Evolutionary conservation across 2,329 filamentous ascomycete species (phyloP).

Genomic region (Myriosclerotinia scirpicola): DNA sequence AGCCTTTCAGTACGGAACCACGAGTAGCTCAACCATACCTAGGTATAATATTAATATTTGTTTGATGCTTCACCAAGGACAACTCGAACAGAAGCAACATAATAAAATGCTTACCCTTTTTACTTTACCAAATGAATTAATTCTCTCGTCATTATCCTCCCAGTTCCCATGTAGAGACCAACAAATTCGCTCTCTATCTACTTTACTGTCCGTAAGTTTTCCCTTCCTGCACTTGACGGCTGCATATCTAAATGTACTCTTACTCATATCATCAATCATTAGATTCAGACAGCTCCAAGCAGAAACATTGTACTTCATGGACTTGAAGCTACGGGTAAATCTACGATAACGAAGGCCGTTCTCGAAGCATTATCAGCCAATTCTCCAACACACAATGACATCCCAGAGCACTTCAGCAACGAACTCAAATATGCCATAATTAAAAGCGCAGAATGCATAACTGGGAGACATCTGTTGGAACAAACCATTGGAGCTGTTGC

Average conservation of each 20-base stretch:
- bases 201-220: slow-evolving; percentile 47
- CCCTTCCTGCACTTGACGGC: neutral
- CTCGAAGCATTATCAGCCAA: slow-evolving; percentile 50
- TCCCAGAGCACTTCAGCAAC: slow-evolving; percentile 51
- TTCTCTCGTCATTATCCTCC: slow-evolving; percentile 48
- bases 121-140: slow-evolving; percentile 52
- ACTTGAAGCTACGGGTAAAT: slow-evolving; percentile 84
- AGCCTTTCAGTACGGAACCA: too few species aligned
- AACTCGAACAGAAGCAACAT: neutral
- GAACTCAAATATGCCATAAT: slow-evolving; percentile 59
- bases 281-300: slow-evolving; percentile 23
- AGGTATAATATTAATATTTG: too few species aligned
- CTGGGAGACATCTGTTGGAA: slow-evolving; percentile 74
- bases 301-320: slow-evolving; percentile 76
- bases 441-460: slow-evolving; percentile 74
- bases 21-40: too few species aligned
- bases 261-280: neutral
- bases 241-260: slow-evolving; percentile 28
- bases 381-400: slow-evolving; percentile 55
- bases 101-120: slow-evolving; percentile 47
- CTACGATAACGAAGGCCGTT: slow-evolving; percentile 63
- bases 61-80: neutral
- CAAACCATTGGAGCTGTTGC: slow-evolving; percentile 62
- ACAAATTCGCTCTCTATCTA: slow-evolving; percentile 59
- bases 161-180: slow-evolving; percentile 57